Conservation (phyloP, 2,329 filamentous ascomycete species). For the Thielaviopsis populi region DNA sequence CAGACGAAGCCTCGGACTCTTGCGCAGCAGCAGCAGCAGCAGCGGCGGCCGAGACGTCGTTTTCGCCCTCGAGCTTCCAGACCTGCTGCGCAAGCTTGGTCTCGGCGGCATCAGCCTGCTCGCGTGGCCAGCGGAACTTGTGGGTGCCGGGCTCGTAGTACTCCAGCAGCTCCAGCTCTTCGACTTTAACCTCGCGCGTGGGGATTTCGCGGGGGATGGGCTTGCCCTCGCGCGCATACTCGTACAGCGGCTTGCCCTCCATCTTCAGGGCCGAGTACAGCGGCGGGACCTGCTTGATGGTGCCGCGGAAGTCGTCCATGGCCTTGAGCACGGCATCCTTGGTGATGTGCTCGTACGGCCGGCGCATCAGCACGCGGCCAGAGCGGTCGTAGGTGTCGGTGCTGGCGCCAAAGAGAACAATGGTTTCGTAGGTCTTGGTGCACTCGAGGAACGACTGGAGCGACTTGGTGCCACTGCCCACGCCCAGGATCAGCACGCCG, state of each 20-base stretch:
- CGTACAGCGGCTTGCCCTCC: constrained; percentile 85
- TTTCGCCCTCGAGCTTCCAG: constrained; percentile 45
- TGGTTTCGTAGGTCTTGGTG: constrained; percentile 84
- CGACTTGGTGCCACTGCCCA: constrained; percentile 76
- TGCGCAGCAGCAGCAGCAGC: constrained; percentile 20
- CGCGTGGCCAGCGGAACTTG: constrained; percentile 60
- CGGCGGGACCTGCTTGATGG: constrained; percentile 77
- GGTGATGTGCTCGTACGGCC: constrained; percentile 68
- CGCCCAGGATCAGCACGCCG: constrained; percentile 76
- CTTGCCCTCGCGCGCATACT: constrained; percentile 84
- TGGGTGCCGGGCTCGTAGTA: constrained; percentile 75
- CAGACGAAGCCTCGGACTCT: constrained; percentile 32
- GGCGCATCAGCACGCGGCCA: constrained; percentile 66
- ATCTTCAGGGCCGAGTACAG: constrained; percentile 88
- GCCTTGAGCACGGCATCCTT: constrained; percentile 62
- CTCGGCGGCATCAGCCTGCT: constrained; percentile 62
- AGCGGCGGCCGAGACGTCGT: constrained; percentile 19
- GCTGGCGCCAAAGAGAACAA: constrained; percentile 77
- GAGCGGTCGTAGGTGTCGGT: constrained; percentile 85
- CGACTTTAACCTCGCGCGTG: constrained; percentile 62
- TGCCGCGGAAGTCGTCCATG: constrained; percentile 59
- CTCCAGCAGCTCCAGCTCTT: constrained; percentile 64
- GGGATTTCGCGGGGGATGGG: constrained; percentile 75
- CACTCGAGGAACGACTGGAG: constrained; percentile 68
- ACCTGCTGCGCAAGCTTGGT: constrained; percentile 61